phyloP scores from a whole-genome alignment of 2,329 filamentous ascomycete species.

The Aspergillus eucalypticola region DNA sequence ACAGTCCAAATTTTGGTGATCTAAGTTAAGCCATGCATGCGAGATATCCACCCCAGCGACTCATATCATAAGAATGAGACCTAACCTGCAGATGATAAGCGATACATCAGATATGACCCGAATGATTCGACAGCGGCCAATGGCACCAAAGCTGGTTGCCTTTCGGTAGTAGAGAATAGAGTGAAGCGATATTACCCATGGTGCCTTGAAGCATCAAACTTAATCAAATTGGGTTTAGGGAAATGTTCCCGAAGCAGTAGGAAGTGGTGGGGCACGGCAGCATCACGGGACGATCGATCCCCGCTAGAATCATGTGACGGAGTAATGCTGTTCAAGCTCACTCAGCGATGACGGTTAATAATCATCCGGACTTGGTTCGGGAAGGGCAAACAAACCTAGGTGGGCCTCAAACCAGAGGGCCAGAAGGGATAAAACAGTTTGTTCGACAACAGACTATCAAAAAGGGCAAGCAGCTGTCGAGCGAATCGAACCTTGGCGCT shows the following conservation, averaged over 20 bases:
- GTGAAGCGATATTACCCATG: not conserved
- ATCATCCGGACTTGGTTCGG: not conserved
- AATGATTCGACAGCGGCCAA: not conserved
- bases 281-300: slow-evolving; percentile 3
- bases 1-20: not conserved
- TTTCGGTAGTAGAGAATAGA: not conserved
- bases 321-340: too few species aligned
- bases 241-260: slow-evolving; percentile 2
- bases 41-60: not conserved
- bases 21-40: not conserved
- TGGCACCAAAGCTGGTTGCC: not conserved
- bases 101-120: not conserved
- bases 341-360: too few species aligned
- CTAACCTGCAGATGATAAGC: not conserved
- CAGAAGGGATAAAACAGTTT: not conserved
- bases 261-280: not conserved
- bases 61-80: not conserved
- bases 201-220: not conserved
- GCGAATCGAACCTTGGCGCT: slow-evolving; percentile 1
- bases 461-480: not conserved
- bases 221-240: not conserved
- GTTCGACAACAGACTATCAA: not conserved
- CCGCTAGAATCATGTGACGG: not conserved
- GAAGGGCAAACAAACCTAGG: not conserved
- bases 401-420: not conserved